Conservation (phyloP, 2,329 filamentous ascomycete species). For the Microthyrium microscopicum region DNA sequence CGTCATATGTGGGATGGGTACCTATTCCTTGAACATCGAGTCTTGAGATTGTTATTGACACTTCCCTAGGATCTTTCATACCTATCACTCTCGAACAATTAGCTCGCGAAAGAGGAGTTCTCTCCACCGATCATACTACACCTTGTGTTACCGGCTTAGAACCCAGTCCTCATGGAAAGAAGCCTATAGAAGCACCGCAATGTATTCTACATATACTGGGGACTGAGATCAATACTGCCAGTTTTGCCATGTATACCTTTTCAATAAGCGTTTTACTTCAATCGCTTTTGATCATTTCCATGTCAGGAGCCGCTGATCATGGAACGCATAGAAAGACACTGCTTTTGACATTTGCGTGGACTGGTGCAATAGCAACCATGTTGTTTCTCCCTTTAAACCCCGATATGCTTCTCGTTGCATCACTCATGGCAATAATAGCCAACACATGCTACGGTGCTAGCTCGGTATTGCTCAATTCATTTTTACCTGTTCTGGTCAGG, state of each 20-base stretch:
- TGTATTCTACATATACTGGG: conserved; percentile 75
- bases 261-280: conserved; percentile 82
- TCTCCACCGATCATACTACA: conserved; percentile 58
- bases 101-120: conserved; percentile 77
- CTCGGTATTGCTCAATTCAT: conserved; percentile 90
- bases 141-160: conserved; percentile 56
- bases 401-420: conserved; percentile 62
- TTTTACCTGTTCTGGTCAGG: conserved; percentile 76
- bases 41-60: too few relatives aligned
- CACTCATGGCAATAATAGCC: conserved; percentile 69
- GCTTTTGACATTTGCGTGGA: conserved; percentile 66
- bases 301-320: conserved; percentile 91
- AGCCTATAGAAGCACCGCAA: conserved; percentile 28
- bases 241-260: conserved; percentile 97
- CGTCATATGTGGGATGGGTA: background rate
- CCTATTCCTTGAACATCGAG: background rate
- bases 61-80: conserved; percentile 88
- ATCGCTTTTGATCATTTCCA: conserved; percentile 80
- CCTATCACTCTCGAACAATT: conserved; percentile 90
- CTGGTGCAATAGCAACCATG: conserved; percentile 74
- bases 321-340: conserved; percentile 76
- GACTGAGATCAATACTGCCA: conserved; percentile 81
- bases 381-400: conserved; percentile 66
- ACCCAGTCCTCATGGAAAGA: conserved; percentile 16
- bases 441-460: conserved; percentile 92